Conservation (phyloP, 1,284 basidiomycete genomes). For the Dichomitus squalens region DNA sequence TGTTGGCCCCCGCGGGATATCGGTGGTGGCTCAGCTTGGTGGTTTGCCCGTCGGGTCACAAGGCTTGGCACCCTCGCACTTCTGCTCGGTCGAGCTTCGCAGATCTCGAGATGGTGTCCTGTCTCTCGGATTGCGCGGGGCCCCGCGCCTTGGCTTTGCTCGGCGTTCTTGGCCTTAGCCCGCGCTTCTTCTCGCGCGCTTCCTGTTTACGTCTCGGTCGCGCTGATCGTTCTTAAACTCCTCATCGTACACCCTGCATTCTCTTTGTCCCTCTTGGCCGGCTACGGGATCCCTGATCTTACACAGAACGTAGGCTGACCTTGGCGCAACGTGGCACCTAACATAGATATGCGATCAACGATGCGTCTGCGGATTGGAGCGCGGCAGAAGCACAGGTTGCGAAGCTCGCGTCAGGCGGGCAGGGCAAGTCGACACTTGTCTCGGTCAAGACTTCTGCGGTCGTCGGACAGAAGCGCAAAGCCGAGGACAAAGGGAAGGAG, state of each 20-base stretch:
- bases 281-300: background rate
- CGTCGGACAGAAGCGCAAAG: constrained; percentile 66
- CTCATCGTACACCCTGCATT: too few relatives aligned
- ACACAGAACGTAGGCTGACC: background rate
- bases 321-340: background rate
- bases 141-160: constrained; percentile 9
- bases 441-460: constrained; percentile 65
- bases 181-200: background rate
- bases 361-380: constrained; percentile 71
- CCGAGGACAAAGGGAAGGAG: constrained; percentile 39
- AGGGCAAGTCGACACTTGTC: constrained; percentile 66
- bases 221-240: too few relatives aligned
- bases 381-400: constrained; percentile 73
- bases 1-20: background rate
- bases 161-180: constrained; percentile 8
- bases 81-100: background rate
- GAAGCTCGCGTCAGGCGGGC: constrained; percentile 42
- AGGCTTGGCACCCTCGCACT: background rate
- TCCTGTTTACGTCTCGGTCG: too few relatives aligned
- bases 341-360: constrained; percentile 78
- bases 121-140: too few relatives aligned
- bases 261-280: background rate
- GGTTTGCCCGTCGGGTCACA: background rate
- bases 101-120: background rate
- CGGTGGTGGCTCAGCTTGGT: background rate